These are phyloP conservation scores for Orbilia brochopaga DNA, from an alignment of 2,329 filamentous ascomycete genomes.

Conservation along the genomic window DNA sequence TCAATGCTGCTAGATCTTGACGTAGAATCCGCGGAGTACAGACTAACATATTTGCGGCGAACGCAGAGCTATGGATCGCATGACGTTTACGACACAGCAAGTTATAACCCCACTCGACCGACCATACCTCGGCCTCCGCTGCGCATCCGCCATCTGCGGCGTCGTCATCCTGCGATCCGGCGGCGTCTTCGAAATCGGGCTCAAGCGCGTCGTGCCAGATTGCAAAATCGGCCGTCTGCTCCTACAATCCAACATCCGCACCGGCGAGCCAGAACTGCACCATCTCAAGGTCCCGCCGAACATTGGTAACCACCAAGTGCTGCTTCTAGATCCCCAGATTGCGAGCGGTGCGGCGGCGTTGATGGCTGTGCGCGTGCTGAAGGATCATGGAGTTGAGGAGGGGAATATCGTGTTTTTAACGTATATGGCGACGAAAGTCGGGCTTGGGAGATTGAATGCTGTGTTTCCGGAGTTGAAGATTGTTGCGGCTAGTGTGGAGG, in stretches of 20 bases:
- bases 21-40: neutral
- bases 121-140: constrained; percentile 73
- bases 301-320: constrained; percentile 74
- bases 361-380: constrained; percentile 95
- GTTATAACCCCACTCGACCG: constrained; percentile 75
- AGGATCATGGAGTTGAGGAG: constrained; percentile 88
- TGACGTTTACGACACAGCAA: constrained; percentile 69
- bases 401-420: constrained; percentile 89
- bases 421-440: constrained; percentile 83
- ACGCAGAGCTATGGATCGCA: constrained; percentile 74
- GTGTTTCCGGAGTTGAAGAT: constrained; percentile 88
- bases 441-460: constrained; percentile 80
- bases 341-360: constrained; percentile 82
- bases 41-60: constrained; percentile 11
- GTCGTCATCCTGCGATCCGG: constrained; percentile 89
- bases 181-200: constrained; percentile 82
- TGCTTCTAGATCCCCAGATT: constrained; percentile 93
- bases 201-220: constrained; percentile 89
- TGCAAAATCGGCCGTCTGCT: constrained; percentile 86
- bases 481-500: constrained; percentile 81
- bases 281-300: constrained; percentile 80
- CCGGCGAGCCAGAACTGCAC: constrained; percentile 90
- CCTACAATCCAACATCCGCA: constrained; percentile 84
- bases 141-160: constrained; percentile 77
- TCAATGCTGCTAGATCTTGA: neutral